Evolutionary conservation across 257 asterid species (phyloP).

Genomic region (Ehretia macrophylla): DNA sequence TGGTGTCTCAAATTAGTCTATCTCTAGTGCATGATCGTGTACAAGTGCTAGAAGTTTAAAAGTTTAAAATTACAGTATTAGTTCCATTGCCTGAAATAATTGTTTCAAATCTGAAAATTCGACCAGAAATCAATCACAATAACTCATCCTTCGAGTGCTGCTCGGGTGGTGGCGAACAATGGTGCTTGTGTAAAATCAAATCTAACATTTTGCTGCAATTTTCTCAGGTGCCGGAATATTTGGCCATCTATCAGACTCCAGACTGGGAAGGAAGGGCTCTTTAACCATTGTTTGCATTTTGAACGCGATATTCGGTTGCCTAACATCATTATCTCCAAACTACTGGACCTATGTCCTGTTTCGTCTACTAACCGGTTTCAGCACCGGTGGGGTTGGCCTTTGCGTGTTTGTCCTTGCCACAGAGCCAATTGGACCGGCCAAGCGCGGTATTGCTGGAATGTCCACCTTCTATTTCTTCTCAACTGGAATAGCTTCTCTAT

Average conservation of each 20-base stretch:
- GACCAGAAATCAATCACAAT: too few species aligned
- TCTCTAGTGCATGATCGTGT: too few species aligned
- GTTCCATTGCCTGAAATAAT: too few species aligned
- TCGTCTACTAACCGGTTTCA: conserved; percentile 80
- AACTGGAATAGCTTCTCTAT: conserved; percentile 60
- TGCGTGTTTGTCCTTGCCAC: conserved; percentile 84
- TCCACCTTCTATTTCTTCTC: conserved; percentile 94
- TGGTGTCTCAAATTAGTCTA: too few species aligned
- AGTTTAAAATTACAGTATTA: too few species aligned
- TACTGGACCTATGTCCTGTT: conserved; percentile 49
- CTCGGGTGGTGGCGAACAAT: too few species aligned
- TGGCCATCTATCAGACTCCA: conserved; percentile 87
- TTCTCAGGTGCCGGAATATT: conserved; percentile 82
- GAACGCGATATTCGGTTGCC: conserved; percentile 68
- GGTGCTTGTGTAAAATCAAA: background rate
- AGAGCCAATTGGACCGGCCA: conserved; percentile 75
- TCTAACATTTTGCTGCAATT: background rate
- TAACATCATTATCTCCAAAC: conserved; percentile 61
- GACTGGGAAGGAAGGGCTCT: conserved; percentile 78
- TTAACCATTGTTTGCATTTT: conserved; percentile 55
- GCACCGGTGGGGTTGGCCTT: conserved; percentile 91
- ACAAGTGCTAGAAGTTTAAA: too few species aligned
- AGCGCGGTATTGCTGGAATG: conserved; percentile 82
- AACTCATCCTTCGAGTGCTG: too few species aligned
- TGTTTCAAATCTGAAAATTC: too few species aligned